Evolutionary conservation across 1,284 basidiomycete genomes (phyloP).

Genomic region (Mycosarcoma mackinlayi): DNA sequence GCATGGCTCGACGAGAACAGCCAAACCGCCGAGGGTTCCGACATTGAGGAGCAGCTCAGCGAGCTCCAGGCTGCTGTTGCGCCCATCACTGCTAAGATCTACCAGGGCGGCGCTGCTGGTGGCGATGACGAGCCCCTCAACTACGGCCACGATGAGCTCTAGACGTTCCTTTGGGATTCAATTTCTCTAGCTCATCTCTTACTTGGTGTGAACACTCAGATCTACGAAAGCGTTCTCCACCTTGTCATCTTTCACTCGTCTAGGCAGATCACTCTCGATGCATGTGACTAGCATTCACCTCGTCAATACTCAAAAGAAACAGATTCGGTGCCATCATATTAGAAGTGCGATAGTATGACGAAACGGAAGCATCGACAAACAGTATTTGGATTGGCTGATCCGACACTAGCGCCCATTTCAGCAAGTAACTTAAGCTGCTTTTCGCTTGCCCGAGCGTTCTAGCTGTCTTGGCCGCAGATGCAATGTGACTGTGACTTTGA

Average conservation of each 20-base stretch:
- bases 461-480: no score
- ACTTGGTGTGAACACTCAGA: constrained; percentile 3
- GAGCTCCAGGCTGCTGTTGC: constrained; percentile 67
- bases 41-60: constrained; percentile 68
- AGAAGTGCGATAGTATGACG: constrained; percentile 6
- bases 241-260: background rate
- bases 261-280: no score
- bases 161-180: constrained; percentile 4
- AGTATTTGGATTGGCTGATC: no score
- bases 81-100: constrained; percentile 68
- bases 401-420: no score
- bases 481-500: no score
- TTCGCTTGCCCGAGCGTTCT: no score
- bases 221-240: background rate
- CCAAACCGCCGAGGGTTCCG: constrained; percentile 62
- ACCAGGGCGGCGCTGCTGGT: constrained; percentile 51
- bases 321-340: background rate
- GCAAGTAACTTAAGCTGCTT: no score
- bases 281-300: no score
- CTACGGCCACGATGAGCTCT: constrained; percentile 68
- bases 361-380: no score
- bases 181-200: background rate
- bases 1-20: constrained; percentile 67
- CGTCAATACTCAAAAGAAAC: background rate
- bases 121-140: constrained; percentile 63